Evolutionary conservation across 129 eudicot genomes (phyloP).

Genomic region (Ambrosia artemisiifolia): DNA sequence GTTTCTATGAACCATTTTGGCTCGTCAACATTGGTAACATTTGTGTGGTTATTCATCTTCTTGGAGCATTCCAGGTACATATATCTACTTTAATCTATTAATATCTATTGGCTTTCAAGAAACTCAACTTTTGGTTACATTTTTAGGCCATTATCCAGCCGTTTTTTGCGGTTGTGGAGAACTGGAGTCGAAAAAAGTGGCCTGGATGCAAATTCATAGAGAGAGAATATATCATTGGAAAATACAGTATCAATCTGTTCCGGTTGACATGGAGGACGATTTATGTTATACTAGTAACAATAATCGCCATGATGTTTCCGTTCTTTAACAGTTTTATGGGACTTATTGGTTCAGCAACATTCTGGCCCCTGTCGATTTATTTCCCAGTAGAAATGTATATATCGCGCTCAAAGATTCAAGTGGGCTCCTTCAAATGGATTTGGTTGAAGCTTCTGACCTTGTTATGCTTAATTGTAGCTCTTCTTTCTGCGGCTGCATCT

Average conservation of each 20-base stretch:
- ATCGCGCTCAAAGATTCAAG: conserved; percentile 28
- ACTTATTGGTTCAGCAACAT: conserved; percentile 55
- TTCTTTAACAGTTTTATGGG: conserved; percentile 67
- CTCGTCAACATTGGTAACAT: conserved; percentile 36
- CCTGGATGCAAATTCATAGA: conserved; percentile 43
- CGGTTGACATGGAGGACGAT: conserved; percentile 58
- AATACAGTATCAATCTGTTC: conserved; percentile 37
- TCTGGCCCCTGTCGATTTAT: conserved; percentile 68
- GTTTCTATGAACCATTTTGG: conserved; percentile 42
- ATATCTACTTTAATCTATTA: background rate
- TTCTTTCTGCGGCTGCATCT: conserved; percentile 37
- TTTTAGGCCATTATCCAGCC: conserved; percentile 56
- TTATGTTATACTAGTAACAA: conserved; percentile 46
- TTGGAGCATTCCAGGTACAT: conserved; percentile 41
- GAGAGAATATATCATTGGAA: conserved; percentile 32
- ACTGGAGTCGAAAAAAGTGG: conserved; percentile 39
- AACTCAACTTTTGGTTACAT: background rate
- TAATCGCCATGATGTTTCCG: conserved; percentile 56
- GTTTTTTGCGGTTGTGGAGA: conserved; percentile 49
- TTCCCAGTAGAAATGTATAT: conserved; percentile 75
- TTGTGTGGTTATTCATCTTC: conserved; percentile 38
- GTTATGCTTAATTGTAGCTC: conserved; percentile 31
- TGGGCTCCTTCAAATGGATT: conserved; percentile 30
- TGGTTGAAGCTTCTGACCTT: conserved; percentile 30
- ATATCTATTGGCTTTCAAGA: background rate